phyloP scores from a whole-genome alignment of 23 red algal species.

The Porphyridium purpureum region DNA sequence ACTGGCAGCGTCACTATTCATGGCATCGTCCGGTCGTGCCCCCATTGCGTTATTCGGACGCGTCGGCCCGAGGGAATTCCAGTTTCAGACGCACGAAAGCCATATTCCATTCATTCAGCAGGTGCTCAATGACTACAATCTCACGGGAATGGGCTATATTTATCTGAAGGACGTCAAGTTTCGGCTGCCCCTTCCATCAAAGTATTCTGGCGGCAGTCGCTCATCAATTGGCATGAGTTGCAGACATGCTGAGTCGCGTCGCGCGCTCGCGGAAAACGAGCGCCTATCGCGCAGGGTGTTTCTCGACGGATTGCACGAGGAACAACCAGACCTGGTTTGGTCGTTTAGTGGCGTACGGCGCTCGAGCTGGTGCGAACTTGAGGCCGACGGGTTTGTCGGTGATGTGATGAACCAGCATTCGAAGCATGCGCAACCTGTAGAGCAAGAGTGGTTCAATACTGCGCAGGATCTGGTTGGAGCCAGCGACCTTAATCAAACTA shows the following conservation, averaged over 20 bases:
- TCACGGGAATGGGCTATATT: slow-evolving; percentile 73
- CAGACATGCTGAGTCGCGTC: too few species aligned
- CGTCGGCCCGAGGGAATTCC: too few species aligned
- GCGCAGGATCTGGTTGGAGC: too few species aligned
- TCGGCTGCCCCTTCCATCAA: slow-evolving; percentile 24
- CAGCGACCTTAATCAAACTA: too few species aligned
- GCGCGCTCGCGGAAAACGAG: too few species aligned
- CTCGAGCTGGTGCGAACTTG: slow-evolving; percentile 23
- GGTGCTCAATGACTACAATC: slow-evolving; percentile 44
- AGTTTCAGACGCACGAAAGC: slow-evolving; percentile 41
- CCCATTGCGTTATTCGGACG: too few species aligned
- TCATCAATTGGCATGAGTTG: too few species aligned
- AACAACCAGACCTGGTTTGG: slow-evolving; percentile 19
- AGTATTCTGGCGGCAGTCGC: too few species aligned
- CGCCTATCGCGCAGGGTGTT: not conserved
- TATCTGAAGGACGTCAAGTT: slow-evolving; percentile 27
- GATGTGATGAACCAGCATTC: slow-evolving; percentile 27
- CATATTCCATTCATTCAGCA: slow-evolving; percentile 68
- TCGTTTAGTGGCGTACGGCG: slow-evolving; percentile 13
- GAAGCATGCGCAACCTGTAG: too few species aligned
- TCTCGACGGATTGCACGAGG: not conserved
- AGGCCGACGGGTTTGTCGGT: slow-evolving; percentile 33
- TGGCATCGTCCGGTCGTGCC: too few species aligned
- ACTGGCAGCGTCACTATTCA: slow-evolving; percentile 25
- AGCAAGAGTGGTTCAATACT: too few species aligned